Evolutionary conservation across 768 basidiomycete genomes (phyloP), one percentile per base, ranked within the genome.

Genomic region (Cystofilobasidium ferigula): DNA sequence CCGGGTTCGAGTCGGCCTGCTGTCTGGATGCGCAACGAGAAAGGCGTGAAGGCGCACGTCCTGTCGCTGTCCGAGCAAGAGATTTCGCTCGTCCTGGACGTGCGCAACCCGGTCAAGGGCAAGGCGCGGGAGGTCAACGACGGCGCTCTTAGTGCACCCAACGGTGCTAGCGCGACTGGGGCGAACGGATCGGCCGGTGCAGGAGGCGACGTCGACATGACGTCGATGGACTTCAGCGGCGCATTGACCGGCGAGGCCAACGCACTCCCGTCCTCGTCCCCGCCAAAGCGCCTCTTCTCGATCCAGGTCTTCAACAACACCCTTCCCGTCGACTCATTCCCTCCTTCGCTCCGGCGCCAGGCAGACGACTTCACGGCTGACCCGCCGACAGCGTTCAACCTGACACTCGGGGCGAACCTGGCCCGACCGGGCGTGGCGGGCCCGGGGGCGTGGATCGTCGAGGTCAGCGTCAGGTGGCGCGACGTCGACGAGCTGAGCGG

Each of bases 41-140:
- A 28, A 2, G 51, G 51, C 51, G 20, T 54, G 28, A 54, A 54
- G 51, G 51, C 51, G 51, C 51, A 54, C 51, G 51, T 28, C 28
- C 51, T 54, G 28, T 54, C 51, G 51, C 28, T 54, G 13, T 3
- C 3, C 51, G 51, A 54, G 51, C 28, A 18, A 1, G 51, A 54
- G 30, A n/a, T 54, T 20, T 16, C 51, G 51, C 51, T 54, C 51
- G 51, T 24, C 2, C 18, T 54, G 26, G 51, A 54, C 51, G 28
- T 54, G 28, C 51, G 51, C 9, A 28, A 28, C 14, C 28, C 16
- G 5, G 28, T 20, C 51, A 54, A 54, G 51, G 51, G 51, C 51
- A 54, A 54, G 30, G 51, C 22, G 22, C 45, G 45, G 22, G 14
- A n/a, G 22, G 20, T 47, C n/a, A 16, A 24, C 45, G 43, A 45